A percentile compares a stretch with the other conserved stretches of the same genome.
Conservation (phyloP, 257 asterid genomes). For the Nyctanthes arbortristis region DNA sequence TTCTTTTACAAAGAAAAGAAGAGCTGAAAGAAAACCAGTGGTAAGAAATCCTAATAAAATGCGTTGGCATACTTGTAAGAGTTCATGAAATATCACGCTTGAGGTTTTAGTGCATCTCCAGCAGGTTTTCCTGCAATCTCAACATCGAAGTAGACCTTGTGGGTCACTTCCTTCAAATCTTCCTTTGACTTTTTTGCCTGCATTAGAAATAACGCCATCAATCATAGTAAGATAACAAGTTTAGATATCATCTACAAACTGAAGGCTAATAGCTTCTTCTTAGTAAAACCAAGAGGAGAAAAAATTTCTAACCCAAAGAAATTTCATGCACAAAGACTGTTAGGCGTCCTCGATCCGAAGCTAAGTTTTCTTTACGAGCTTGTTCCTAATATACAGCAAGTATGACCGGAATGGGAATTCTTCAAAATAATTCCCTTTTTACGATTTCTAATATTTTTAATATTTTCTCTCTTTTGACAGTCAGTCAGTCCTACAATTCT, state of each 20-base stretch:
- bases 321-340: neutral
- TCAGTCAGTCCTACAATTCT: neutral
- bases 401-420: neutral
- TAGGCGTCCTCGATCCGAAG: neutral
- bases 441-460: neutral
- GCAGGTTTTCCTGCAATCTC: slow-evolving; percentile 87
- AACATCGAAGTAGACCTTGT: slow-evolving; percentile 75
- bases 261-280: neutral
- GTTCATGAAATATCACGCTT: neutral
- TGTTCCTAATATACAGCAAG: neutral
- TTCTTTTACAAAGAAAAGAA: neutral
- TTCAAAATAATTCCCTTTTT: neutral
- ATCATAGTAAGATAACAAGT: neutral
- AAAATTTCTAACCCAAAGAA: neutral
- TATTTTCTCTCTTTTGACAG: neutral
- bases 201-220: slow-evolving; percentile 15
- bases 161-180: slow-evolving; percentile 71
- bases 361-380: neutral
- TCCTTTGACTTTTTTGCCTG: slow-evolving; percentile 82
- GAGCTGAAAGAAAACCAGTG: neutral
- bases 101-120: slow-evolving; percentile 47
- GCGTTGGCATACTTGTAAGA: neutral
- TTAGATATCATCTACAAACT: neutral
- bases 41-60: neutral
- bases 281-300: neutral